phyloP scores from a whole-genome alignment of 257 asterid species.

The Solanum habrochaites region DNA sequence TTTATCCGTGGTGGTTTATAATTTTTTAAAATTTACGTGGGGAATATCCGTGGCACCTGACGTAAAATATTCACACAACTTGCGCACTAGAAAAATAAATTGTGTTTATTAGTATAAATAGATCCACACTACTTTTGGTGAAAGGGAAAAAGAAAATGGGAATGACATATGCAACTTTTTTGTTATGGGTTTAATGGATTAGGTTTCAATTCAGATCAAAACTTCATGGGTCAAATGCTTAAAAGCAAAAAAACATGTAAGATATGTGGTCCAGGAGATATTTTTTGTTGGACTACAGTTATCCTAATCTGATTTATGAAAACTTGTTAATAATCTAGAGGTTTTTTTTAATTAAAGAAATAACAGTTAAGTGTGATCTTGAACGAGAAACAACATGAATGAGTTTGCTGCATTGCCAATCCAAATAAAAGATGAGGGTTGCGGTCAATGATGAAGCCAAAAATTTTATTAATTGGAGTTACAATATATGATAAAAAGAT shows the following conservation, averaged over 20 bases:
- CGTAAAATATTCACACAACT: not conserved
- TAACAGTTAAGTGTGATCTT: no score
- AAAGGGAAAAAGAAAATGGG: slow-evolving; percentile 12
- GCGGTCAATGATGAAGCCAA: not conserved
- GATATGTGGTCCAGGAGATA: not conserved
- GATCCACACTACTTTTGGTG: not conserved
- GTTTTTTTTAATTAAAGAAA: not conserved
- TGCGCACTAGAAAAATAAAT: slow-evolving; percentile 13
- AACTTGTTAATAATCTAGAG: not conserved
- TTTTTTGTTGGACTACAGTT: not conserved
- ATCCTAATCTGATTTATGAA: not conserved
- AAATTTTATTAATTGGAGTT: not conserved
- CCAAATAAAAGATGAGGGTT: not conserved
- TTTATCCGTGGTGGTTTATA: not conserved
- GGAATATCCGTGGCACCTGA: slow-evolving; percentile 31
- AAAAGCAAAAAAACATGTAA: not conserved
- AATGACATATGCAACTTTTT: slow-evolving; percentile 6
- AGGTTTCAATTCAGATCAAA: slow-evolving; percentile 3
- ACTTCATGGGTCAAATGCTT: not conserved
- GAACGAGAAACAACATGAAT: not conserved
- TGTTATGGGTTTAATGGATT: slow-evolving; percentile 6
- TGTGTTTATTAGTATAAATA: not conserved
- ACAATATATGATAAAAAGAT: no score
- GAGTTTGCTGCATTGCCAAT: not conserved
- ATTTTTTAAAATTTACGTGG: not conserved